phyloP scores from a whole-genome alignment of 177 flowering plant genomes.

The Vitis hybrid region DNA sequence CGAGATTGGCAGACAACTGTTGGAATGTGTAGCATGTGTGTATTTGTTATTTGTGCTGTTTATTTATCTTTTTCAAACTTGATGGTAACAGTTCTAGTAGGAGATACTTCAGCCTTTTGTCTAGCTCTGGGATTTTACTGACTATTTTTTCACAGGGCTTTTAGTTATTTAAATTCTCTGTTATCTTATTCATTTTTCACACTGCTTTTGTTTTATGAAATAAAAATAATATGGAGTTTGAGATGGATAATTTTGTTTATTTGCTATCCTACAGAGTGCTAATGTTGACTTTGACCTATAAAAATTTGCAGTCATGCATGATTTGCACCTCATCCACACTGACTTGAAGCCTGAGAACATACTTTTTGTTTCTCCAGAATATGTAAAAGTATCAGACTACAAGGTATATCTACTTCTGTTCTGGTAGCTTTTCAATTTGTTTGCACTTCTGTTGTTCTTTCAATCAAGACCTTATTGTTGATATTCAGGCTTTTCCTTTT shows the following conservation, averaged over 20 bases:
- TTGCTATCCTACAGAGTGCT: not conserved
- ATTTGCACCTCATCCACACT: constrained; percentile 70
- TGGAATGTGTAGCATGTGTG: constrained; percentile 96
- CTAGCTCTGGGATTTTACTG: no score
- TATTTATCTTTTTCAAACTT: constrained; percentile 12
- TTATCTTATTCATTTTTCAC: no score
- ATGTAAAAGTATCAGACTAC: constrained; percentile 58
- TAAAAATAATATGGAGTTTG: not conserved
- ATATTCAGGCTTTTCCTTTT: not conserved
- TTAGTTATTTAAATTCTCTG: not conserved
- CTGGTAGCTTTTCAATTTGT: not conserved
- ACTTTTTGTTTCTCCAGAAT: constrained; percentile 70
- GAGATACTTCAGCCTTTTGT: no score
- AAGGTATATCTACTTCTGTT: constrained; percentile 41
- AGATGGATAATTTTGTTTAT: not conserved
- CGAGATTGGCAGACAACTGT: constrained; percentile 85
- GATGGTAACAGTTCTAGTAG: not conserved
- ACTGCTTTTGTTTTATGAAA: not conserved
- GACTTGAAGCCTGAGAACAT: constrained; percentile 85
- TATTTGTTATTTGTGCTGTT: constrained; percentile 31
- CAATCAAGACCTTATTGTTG: not conserved
- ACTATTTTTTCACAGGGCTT: no score
- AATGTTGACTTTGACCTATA: constrained; percentile 5
- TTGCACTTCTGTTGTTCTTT: constrained; percentile 1
- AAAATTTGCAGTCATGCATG: constrained; percentile 67